phyloP scores from a whole-genome alignment of 345 rosid species.

The Camelina laxa region DNA sequence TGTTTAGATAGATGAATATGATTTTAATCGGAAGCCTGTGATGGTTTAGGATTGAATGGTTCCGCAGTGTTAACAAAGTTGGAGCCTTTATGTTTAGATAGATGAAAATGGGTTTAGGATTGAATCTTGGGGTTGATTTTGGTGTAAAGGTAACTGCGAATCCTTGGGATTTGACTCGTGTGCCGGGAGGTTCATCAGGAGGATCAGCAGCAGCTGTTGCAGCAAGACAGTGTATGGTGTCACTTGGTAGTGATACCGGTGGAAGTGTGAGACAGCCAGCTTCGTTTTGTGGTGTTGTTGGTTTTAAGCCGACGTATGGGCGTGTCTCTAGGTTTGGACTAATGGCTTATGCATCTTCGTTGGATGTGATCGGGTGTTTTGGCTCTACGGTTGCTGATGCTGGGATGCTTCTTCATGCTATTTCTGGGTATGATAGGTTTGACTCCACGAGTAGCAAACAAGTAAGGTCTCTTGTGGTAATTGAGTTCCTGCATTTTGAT shows the following conservation, averaged over 20 bases:
- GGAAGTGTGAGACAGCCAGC: constrained; percentile 99
- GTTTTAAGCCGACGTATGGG: constrained; percentile 92
- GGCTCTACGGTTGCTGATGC: constrained; percentile 87
- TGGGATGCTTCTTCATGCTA: constrained; percentile 81
- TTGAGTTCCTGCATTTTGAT: background rate
- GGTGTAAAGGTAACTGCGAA: constrained; percentile 75
- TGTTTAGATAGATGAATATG: background rate
- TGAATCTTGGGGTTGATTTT: constrained; percentile 39
- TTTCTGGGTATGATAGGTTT: constrained; percentile 76
- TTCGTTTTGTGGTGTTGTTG: constrained; percentile 94
- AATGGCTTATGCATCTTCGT: constrained; percentile 93
- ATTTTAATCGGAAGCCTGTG: background rate
- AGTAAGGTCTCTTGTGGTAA: constrained; percentile 48
- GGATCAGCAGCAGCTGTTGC: constrained; percentile 98
- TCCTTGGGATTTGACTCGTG: constrained; percentile 93
- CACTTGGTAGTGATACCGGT: constrained; percentile 98
- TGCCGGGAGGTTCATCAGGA: constrained; percentile 96
- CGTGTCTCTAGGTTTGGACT: constrained; percentile 96
- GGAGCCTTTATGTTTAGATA: background rate
- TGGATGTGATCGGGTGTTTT: constrained; percentile 92
- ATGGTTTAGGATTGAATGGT: background rate
- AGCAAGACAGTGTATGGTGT: constrained; percentile 83
- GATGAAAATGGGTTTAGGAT: constrained; percentile 7
- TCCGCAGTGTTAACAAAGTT: background rate
- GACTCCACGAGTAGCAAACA: constrained; percentile 86